Percentiles rank a stretch among this genome's conserved stretches.
Evolutionary conservation across 2,329 filamentous ascomycete genomes (phyloP).

Genomic region (Talaromyces albobiverticillius): DNA sequence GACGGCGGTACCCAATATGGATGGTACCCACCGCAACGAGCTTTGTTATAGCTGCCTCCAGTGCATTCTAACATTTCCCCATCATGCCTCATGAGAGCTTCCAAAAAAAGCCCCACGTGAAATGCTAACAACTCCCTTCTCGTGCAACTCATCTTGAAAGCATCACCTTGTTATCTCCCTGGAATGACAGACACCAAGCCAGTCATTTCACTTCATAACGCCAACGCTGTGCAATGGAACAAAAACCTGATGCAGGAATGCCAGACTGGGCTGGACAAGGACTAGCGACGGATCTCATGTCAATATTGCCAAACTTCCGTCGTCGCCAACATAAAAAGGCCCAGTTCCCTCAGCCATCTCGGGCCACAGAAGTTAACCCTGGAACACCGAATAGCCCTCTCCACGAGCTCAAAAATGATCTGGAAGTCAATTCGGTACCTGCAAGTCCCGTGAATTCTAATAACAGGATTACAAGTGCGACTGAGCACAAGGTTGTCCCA

Average conservation of each 20-base stretch:
- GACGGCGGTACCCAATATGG: too few relatives aligned
- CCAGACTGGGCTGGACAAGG: slow-evolving; percentile 18
- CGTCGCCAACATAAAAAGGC: slow-evolving; percentile 16
- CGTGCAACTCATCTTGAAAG: too few relatives aligned
- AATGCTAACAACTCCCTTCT: too few relatives aligned
- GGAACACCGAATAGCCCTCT: slow-evolving; percentile 17
- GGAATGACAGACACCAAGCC: too few relatives aligned
- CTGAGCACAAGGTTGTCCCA: slow-evolving; percentile 9
- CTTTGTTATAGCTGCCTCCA: too few relatives aligned
- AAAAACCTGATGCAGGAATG: slow-evolving; percentile 21
- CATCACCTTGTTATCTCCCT: too few relatives aligned
- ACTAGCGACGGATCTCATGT: slow-evolving; percentile 24
- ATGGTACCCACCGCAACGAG: too few relatives aligned
- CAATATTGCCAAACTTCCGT: slow-evolving; percentile 22
- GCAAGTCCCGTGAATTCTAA: slow-evolving; percentile 21
- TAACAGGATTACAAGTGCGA: slow-evolving; percentile 21
- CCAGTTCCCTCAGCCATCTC: slow-evolving; percentile 17
- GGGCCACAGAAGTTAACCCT: slow-evolving; percentile 20
- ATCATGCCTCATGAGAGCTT: too few relatives aligned
- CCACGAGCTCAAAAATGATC: slow-evolving; percentile 15
- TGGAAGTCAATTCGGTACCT: slow-evolving; percentile 22
- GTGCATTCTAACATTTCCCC: too few relatives aligned
- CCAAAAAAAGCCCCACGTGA: too few relatives aligned
- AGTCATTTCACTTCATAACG: slow-evolving; percentile 13
- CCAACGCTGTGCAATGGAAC: slow-evolving; percentile 22